phyloP scores from a whole-genome alignment of 345 rosid species.

The Eutrema japonicum region DNA sequence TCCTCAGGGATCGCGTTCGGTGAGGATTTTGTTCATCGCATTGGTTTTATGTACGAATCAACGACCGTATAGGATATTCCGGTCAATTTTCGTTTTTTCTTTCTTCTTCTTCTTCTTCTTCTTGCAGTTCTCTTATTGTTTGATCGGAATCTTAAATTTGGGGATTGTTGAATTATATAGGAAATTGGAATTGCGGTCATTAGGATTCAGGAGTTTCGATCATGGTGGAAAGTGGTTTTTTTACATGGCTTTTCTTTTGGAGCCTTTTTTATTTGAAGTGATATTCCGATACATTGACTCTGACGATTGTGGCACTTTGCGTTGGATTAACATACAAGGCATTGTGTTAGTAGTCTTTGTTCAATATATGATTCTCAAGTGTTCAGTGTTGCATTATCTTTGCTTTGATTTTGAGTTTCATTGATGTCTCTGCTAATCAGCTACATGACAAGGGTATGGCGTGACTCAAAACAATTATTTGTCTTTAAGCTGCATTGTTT shows the following conservation, averaged over 20 bases:
- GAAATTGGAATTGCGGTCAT: slow-evolving; percentile 25
- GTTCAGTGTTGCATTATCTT: background rate
- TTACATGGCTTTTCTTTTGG: slow-evolving; percentile 8
- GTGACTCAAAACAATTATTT: too few relatives aligned
- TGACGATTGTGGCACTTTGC: slow-evolving; percentile 9
- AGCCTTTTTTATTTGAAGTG: slow-evolving; percentile 2
- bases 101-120: too few relatives aligned
- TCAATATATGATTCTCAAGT: slow-evolving; percentile 6
- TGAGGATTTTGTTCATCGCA: slow-evolving; percentile 30
- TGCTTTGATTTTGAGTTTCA: slow-evolving; percentile 3
- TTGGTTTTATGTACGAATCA: slow-evolving; percentile 10
- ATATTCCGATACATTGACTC: slow-evolving; percentile 8
- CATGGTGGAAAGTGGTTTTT: slow-evolving; percentile 4
- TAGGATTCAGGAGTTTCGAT: slow-evolving; percentile 25
- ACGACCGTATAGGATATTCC: slow-evolving; percentile 10
- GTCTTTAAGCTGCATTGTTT: too few relatives aligned
- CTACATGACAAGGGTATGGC: too few relatives aligned
- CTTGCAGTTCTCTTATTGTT: background rate
- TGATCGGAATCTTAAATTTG: slow-evolving; percentile 14
- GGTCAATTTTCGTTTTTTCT: too few relatives aligned
- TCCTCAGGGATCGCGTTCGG: slow-evolving; percentile 23
- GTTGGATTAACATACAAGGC: background rate
- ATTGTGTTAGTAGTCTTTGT: background rate
- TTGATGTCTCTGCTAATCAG: too few relatives aligned
- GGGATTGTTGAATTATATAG: background rate